These are phyloP conservation scores for Trichoderma arundinaceum DNA, from an alignment of 2,329 filamentous ascomycete species.

Conservation along the genomic window DNA sequence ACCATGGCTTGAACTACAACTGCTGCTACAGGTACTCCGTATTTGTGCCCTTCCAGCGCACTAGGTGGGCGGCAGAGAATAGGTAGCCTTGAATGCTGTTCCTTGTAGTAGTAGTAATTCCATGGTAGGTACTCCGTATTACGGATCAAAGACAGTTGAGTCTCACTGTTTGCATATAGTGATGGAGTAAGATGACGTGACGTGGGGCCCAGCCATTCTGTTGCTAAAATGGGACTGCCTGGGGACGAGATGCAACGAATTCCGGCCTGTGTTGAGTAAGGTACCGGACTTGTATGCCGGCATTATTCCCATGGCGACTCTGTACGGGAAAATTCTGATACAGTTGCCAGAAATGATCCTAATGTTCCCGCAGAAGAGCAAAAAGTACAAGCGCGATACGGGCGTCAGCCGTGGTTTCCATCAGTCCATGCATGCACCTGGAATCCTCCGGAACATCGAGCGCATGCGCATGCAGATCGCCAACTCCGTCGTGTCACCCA, in stretches of 20 bases:
- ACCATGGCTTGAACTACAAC: background rate
- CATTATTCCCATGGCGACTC: too few relatives aligned
- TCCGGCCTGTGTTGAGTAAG: background rate
- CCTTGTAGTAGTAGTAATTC: slow-evolving; percentile 1
- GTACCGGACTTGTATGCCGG: too few relatives aligned
- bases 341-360: background rate
- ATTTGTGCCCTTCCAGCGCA: background rate
- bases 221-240: background rate
- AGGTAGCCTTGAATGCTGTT: background rate
- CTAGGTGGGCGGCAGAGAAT: background rate
- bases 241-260: background rate
- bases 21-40: background rate
- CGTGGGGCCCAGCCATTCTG: slow-evolving; percentile 5
- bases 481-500: slow-evolving; percentile 1
- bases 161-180: slow-evolving; percentile 10
- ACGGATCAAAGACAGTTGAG: background rate
- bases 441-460: slow-evolving; percentile 9
- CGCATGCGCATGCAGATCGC: background rate
- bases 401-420: background rate
- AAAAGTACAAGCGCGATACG: background rate
- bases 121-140: background rate
- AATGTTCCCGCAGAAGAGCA: background rate
- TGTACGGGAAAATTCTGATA: too few relatives aligned
- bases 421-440: background rate
- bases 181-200: slow-evolving; percentile 23